Percentiles rank a stretch among this genome's conserved stretches.
These are phyloP conservation scores for Penicillium hesseltinei DNA, from an alignment of 2,329 filamentous ascomycete species.

Conservation along the genomic window DNA sequence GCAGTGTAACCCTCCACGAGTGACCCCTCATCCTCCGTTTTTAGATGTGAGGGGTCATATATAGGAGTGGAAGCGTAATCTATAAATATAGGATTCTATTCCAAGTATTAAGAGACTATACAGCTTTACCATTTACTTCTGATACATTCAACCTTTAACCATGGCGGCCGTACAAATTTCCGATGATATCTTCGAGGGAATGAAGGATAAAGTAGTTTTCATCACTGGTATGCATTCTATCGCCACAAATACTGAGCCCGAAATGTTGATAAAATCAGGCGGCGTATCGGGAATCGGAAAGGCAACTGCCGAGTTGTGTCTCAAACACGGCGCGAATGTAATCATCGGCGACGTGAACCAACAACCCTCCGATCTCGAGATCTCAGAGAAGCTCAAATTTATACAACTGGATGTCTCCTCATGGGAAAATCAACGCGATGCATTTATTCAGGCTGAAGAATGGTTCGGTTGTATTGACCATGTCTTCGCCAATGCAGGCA, in stretches of 20 bases:
- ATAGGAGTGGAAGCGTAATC: background rate
- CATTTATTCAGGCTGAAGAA: conserved; percentile 53
- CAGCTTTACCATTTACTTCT: background rate
- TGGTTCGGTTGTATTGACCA: conserved; percentile 46
- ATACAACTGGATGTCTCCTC: conserved; percentile 49
- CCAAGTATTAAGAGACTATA: background rate
- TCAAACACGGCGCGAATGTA: conserved; percentile 55
- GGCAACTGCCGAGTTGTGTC: conserved; percentile 53
- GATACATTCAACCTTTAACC: background rate
- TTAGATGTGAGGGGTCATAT: background rate
- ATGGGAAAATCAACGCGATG: conserved; percentile 51
- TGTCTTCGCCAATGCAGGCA: conserved; percentile 57
- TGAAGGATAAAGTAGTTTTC: conserved; percentile 24
- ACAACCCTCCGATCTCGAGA: conserved; percentile 31
- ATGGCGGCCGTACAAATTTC: background rate
- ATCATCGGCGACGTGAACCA: conserved; percentile 54
- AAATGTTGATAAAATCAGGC: conserved; percentile 37
- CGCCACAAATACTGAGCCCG: background rate
- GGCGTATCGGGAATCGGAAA: conserved; percentile 62
- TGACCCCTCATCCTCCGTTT: no score
- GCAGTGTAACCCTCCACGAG: no score
- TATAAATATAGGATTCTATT: background rate
- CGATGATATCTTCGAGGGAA: background rate
- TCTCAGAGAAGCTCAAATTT: conserved; percentile 38
- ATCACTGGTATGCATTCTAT: conserved; percentile 47